phyloP scores from a whole-genome alignment of 208 protist genomes.

The Crithidia acanthocephali region DNA sequence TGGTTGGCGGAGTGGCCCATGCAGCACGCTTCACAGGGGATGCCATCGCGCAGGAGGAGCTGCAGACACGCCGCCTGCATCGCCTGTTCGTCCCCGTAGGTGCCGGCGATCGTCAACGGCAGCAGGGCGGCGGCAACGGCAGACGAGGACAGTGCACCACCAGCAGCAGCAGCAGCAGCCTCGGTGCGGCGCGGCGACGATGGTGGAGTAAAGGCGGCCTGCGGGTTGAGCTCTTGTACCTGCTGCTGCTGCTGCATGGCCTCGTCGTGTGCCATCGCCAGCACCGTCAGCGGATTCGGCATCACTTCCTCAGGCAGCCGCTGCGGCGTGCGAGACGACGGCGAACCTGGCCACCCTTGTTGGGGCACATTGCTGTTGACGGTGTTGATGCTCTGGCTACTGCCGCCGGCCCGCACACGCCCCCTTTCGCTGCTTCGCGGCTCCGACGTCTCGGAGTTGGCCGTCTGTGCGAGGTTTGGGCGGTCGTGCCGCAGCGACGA shows the following conservation, averaged over 20 bases:
- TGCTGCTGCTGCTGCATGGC: conserved; percentile 13
- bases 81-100: conserved; percentile 64
- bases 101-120: conserved; percentile 54
- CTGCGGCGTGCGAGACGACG: conserved; percentile 1
- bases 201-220: conserved; percentile 10
- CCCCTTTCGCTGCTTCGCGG: conserved; percentile 9
- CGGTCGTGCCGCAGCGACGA: conserved; percentile 6
- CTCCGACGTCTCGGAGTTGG: conserved; percentile 18
- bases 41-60: conserved; percentile 70
- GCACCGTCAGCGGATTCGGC: conserved; percentile 24
- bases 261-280: conserved; percentile 16
- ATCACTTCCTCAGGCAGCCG: conserved; percentile 5
- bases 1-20: conserved; percentile 38
- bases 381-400: too few relatives aligned
- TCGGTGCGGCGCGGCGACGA: conserved; percentile 4
- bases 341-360: neutral
- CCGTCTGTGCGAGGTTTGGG: neutral
- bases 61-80: conserved; percentile 63
- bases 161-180: neutral
- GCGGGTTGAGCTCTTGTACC: neutral
- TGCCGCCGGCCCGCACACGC: neutral
- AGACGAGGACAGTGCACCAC: neutral
- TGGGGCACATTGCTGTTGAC: neutral
- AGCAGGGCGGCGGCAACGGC: conserved; percentile 18
- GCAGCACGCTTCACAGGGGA: conserved; percentile 71